Evolutionary conservation across 2,329 filamentous ascomycete species (phyloP), one percentile per base, ranked within the genome.

Genomic region (Dothideomycetidae sp.): DNA sequence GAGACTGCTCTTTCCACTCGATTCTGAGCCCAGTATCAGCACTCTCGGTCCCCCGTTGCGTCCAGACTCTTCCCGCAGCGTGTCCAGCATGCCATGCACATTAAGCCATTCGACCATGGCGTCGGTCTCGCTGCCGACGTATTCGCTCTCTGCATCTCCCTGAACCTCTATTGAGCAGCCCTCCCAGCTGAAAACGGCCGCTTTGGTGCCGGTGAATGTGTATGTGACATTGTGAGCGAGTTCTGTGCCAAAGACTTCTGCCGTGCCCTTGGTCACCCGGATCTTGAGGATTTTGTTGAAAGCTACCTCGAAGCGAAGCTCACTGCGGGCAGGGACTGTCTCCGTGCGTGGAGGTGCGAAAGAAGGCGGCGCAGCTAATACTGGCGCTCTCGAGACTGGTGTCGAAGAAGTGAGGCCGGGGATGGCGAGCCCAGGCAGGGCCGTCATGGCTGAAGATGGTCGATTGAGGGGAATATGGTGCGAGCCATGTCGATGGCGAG

Each of bases 191-290:
- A 82, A 82, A 51, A 98, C 79, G 43, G 88, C 86, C 41, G 81
- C 81, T 63, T 92, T 92, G 48, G 72, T 73, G 39, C 83, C 81
- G 31, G 72, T 70, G 58, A 98, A 88, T 19, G 69, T 77, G 63
- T 96, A 96, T 7, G 73, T 69, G 36, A 80, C 79, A 40, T 79
- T 80, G 7, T 73, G 70, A 9, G 85, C 85, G 30, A 98, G 78
- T 62, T 98, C 90, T 39, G 88, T 86, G 54, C 90, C 90, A 55
- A 96, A 93, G 53, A 93, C 75, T 59, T 98, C 90, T 33, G 88
- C 90, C 1, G 78, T 84, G 43, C 90, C 90, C 21, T 71, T 74
- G 39, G 83, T 61, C 16, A 96, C 67, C 63, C 85, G 60, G 47
- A 68, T 51, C 37, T 40, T 53, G 50, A 57, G 58, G 23, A 45